Evolutionary conservation across 169 alveolate genomes (phyloP).

Genomic region (Neospora caninum): DNA sequence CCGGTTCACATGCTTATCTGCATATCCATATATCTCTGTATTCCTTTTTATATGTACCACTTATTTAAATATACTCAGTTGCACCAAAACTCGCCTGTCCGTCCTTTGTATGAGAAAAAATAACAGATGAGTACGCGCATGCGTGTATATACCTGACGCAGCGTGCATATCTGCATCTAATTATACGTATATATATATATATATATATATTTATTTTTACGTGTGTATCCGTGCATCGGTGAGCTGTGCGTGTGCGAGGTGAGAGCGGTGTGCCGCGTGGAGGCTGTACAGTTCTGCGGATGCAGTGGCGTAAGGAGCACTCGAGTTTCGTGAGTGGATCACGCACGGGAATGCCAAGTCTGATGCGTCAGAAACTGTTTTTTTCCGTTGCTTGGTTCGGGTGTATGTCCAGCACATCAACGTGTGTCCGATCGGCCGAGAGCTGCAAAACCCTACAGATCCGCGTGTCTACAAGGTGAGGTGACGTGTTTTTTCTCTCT

Average conservation of each 20-base stretch:
- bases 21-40: too few relatives aligned
- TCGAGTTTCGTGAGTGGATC: too few relatives aligned
- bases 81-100: too few relatives aligned
- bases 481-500: neutral
- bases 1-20: too few relatives aligned
- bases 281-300: neutral
- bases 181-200: too few relatives aligned
- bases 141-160: too few relatives aligned
- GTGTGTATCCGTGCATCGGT: neutral
- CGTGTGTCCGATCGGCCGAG: slow-evolving; percentile 4
- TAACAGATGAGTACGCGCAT: too few relatives aligned
- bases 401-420: neutral
- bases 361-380: neutral
- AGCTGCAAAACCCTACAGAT: neutral
- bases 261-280: neutral
- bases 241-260: neutral
- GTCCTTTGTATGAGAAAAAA: too few relatives aligned
- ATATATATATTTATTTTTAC: neutral
- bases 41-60: too few relatives aligned
- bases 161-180: neutral
- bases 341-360: too few relatives aligned
- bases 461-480: slow-evolving; percentile 20
- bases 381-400: neutral
- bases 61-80: too few relatives aligned
- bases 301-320: too few relatives aligned